phyloP scores from a whole-genome alignment of 2,329 filamentous ascomycete genomes.

The Verticillium zaregamsianum region DNA sequence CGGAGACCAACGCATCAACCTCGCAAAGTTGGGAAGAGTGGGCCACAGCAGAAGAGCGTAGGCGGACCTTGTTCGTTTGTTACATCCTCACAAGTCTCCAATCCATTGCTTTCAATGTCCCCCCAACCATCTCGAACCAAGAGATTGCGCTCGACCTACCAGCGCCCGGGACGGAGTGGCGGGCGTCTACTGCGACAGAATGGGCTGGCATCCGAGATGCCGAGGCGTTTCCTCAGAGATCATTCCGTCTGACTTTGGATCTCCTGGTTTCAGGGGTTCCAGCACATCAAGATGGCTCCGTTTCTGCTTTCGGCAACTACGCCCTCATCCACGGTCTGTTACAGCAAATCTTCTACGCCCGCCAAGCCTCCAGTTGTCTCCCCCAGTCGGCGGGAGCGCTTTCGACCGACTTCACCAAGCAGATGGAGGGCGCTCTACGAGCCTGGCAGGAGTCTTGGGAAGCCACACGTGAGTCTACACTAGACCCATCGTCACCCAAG shows the following conservation, averaged over 20 bases:
- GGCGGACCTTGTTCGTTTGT: slow-evolving; percentile 38
- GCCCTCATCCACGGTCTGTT: slow-evolving; percentile 50
- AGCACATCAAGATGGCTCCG: slow-evolving; percentile 14
- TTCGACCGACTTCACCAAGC: slow-evolving; percentile 35
- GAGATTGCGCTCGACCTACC: slow-evolving; percentile 52
- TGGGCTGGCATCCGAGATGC: slow-evolving; percentile 37
- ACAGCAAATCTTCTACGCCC: slow-evolving; percentile 48
- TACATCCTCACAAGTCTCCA: slow-evolving; percentile 51
- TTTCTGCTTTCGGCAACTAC: slow-evolving; percentile 49
- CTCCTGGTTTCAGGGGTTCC: slow-evolving; percentile 19
- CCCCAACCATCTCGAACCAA: slow-evolving; percentile 50
- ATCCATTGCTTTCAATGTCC: slow-evolving; percentile 58
- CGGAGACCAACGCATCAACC: neutral
- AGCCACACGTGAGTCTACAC: slow-evolving; percentile 44
- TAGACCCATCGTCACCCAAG: slow-evolving; percentile 48
- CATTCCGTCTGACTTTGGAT: slow-evolving; percentile 27
- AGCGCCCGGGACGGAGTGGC: slow-evolving; percentile 50
- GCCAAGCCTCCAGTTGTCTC: slow-evolving; percentile 24
- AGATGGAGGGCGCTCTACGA: slow-evolving; percentile 40
- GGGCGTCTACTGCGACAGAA: slow-evolving; percentile 41
- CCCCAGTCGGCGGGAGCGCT: slow-evolving; percentile 22
- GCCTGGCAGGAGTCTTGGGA: slow-evolving; percentile 51
- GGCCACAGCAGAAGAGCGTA: slow-evolving; percentile 25
- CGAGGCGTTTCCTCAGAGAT: slow-evolving; percentile 3
- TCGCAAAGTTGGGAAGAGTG: slow-evolving; percentile 42